Evolutionary conservation across 2,329 filamentous ascomycete genomes (phyloP).

Genomic region (Ophiostoma piceae): DNA sequence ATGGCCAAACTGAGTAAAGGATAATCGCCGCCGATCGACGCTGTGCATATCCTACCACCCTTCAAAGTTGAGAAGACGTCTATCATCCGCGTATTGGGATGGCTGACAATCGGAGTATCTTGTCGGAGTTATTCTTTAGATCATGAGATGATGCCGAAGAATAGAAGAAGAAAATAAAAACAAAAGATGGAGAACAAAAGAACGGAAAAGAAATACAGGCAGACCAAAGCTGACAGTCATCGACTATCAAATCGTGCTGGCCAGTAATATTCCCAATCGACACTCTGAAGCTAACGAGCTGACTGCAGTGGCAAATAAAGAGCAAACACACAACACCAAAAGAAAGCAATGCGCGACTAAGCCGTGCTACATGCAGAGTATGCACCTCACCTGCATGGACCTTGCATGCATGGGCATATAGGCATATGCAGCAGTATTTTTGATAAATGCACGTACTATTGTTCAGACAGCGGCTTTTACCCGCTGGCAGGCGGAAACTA

Average conservation of each 20-base stretch:
- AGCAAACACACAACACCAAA: neutral
- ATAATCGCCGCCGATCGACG: neutral
- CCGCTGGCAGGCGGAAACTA: neutral
- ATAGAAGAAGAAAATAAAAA: neutral
- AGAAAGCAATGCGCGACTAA: neutral
- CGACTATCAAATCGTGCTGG: neutral
- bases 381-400: neutral
- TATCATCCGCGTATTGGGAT: neutral
- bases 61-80: neutral
- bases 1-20: neutral
- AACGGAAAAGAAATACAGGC: neutral
- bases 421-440: neutral
- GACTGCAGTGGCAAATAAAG: neutral
- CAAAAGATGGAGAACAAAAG: neutral
- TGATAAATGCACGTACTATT: neutral
- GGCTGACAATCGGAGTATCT: neutral
- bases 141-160: neutral
- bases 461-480: neutral
- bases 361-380: neutral
- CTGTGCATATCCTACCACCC: neutral
- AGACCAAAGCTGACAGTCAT: neutral
- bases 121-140: neutral
- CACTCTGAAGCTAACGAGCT: neutral
- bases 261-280: neutral
- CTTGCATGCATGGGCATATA: constrained; percentile 4